Conservation (phyloP, 495 filamentous ascomycete genomes). For the Penicillium lividum region DNA sequence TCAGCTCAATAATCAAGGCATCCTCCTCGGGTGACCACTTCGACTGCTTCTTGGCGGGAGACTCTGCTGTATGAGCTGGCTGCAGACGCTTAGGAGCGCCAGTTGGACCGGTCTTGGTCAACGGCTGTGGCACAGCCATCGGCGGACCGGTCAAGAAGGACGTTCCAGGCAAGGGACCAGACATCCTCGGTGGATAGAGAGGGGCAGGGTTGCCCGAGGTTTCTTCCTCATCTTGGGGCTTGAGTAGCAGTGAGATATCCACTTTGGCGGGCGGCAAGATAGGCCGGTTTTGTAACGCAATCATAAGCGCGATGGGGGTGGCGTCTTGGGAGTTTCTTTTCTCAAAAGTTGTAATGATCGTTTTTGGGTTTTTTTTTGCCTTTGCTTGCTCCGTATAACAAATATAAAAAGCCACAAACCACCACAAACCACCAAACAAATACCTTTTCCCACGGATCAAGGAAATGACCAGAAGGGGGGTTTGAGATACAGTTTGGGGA, state of each 20-base stretch:
- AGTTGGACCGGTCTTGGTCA: conserved; percentile 35
- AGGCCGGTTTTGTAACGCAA: conserved; percentile 51
- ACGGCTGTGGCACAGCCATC: conserved; percentile 29
- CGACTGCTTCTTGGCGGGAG: conserved; percentile 89
- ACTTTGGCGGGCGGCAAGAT: conserved; percentile 66
- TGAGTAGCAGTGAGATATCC: conserved; percentile 86
- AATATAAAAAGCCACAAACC: conserved; percentile 1
- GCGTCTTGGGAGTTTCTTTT: conserved; percentile 1
- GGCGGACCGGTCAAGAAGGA: conserved; percentile 38
- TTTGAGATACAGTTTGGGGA: background rate
- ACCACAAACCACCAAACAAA: background rate
- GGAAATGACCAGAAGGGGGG: background rate
- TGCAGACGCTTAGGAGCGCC: conserved; percentile 53
- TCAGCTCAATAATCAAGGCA: conserved; percentile 81
- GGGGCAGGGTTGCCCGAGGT: conserved; percentile 54
- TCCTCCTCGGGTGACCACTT: conserved; percentile 96
- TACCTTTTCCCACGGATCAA: background rate
- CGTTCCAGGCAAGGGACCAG: conserved; percentile 43
- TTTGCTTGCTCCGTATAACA: background rate
- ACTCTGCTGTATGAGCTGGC: conserved; percentile 56
- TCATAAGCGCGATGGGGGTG: conserved; percentile 48
- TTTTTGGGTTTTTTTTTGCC: background rate
- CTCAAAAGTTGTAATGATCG: conserved; percentile 6
- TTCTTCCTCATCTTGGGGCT: conserved; percentile 80
- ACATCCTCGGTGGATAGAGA: conserved; percentile 52